Base-by-base conservation (phyloP, 2,329 filamentous ascomycete species). In the Stagonosporopsis chrysanthemi region DNA sequence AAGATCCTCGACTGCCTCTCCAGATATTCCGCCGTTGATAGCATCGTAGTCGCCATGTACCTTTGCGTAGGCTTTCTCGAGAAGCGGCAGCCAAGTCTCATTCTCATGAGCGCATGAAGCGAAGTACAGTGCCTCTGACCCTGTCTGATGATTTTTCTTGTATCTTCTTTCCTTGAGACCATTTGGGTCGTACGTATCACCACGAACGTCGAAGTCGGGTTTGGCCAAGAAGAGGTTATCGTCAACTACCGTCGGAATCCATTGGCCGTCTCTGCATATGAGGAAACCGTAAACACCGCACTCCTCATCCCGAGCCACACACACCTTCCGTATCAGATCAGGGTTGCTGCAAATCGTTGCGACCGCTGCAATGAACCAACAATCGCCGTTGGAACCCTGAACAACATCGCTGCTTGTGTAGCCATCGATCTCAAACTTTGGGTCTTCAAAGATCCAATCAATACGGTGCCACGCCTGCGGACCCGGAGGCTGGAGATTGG, bases 201-300 rank as follows among this genome's bases (percentile, higher is more conserved):
- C 89, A 82, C 42, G 89, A 82, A 73, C 89, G 65, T 95, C 90
- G 80, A 91, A 96, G 71, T 90, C 89, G 1, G 88, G 87, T 0
- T 88, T 88, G 36, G 85, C 88, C 23, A 96, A 84, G 72, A 90
- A 96, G 0, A 97, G 82, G 75, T 96, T 95, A 75, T 97, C 92
- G 69, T 97, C 93, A 50, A 97, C 86, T 47, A 97, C 93, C 43
- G 90, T 93, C 71, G 91, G 92, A 56, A 94, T 90, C 92, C 92
- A 97, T 45, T 77, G 74, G 33, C 76, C 76, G 41, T 78, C 76
- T 49, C 91, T 83, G 74, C 90, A 86, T 69, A 95, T 94, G 6
- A 95, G 90, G 64, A 95, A 96, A 0, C 91, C 91, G 62, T 95
- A 95, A 0, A 94, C 90, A 4, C 91, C 91, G 3, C 92, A 86